These are phyloP conservation scores for Phytophthora citricola DNA, from an alignment of 352 stramenopile species.

Conservation along the genomic window DNA sequence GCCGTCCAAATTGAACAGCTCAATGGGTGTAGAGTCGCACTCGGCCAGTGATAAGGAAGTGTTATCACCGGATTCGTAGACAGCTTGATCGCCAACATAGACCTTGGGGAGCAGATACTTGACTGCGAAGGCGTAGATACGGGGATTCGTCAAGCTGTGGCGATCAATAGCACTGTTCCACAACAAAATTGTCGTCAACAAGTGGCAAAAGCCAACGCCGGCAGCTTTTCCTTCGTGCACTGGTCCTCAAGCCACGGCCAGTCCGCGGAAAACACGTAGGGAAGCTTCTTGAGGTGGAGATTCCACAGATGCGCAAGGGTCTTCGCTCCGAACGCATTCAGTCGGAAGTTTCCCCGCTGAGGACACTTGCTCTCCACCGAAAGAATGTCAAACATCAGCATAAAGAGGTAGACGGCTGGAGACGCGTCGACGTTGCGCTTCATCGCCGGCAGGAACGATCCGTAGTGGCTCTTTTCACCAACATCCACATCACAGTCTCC, in stretches of 20 bases:
- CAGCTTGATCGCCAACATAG: slow-evolving; percentile 16
- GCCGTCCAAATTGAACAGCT: slow-evolving; percentile 37
- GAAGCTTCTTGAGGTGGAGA: slow-evolving; percentile 51
- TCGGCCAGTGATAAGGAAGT: slow-evolving; percentile 26
- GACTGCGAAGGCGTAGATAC: slow-evolving; percentile 36
- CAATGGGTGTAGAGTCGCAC: slow-evolving; percentile 33
- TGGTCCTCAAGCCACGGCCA: slow-evolving; percentile 77
- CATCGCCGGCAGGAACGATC: slow-evolving; percentile 29
- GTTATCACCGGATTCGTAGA: slow-evolving; percentile 14
- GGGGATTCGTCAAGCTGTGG: slow-evolving; percentile 29
- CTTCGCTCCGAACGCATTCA: slow-evolving; percentile 55
- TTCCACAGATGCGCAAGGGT: slow-evolving; percentile 56
- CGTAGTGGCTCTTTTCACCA: slow-evolving; percentile 34
- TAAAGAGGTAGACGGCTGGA: slow-evolving; percentile 59
- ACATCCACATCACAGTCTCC: slow-evolving; percentile 34
- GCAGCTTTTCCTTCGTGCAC: slow-evolving; percentile 40
- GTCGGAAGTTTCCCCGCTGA: slow-evolving; percentile 41
- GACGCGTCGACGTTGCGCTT: slow-evolving; percentile 34
- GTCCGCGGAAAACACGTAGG: slow-evolving; percentile 66
- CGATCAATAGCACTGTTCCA: slow-evolving; percentile 51
- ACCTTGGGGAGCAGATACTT: slow-evolving; percentile 35
- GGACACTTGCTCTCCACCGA: slow-evolving; percentile 25
- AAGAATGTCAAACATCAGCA: slow-evolving; percentile 58
- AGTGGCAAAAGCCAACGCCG: slow-evolving; percentile 54
- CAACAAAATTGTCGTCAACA: slow-evolving; percentile 53